Percentiles rank a stretch among this genome's conserved stretches.
Conservation (phyloP, 306 rosid genomes). For the Fragaria iinumae region DNA sequence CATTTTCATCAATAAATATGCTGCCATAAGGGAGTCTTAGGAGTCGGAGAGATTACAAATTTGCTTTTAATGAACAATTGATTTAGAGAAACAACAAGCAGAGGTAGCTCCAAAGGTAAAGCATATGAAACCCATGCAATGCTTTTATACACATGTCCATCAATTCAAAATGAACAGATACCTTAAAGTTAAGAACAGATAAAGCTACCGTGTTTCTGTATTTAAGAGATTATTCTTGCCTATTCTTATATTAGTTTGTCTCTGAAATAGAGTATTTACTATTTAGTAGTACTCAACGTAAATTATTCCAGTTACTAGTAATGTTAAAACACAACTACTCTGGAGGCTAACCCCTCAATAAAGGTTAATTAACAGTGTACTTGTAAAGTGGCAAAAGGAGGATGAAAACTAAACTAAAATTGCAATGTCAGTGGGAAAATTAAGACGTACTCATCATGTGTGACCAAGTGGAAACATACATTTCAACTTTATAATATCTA, state of each 20-base stretch:
- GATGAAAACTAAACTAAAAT: no score
- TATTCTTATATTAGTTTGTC: neutral
- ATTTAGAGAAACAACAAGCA: neutral
- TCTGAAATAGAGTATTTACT: neutral
- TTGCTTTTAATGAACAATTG: slow-evolving; percentile 8
- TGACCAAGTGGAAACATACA: neutral
- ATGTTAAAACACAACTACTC: neutral
- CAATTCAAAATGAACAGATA: neutral
- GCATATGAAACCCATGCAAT: neutral
- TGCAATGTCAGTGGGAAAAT: neutral
- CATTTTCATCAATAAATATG: slow-evolving; percentile 56
- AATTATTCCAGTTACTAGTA: neutral
- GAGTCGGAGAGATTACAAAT: slow-evolving; percentile 21
- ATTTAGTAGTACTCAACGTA: neutral
- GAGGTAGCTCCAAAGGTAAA: neutral
- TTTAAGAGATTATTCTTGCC: neutral
- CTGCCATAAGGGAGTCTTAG: slow-evolving; percentile 46
- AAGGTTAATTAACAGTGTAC: neutral
- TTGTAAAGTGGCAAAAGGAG: no score
- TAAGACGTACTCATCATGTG: neutral
- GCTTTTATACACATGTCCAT: neutral
- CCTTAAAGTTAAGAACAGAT: neutral
- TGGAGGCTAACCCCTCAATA: neutral
- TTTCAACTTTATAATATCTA: neutral
- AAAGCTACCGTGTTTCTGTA: neutral